These are phyloP conservation scores for Cerrena zonata DNA, from an alignment of 1,284 basidiomycete genomes.

Conservation along the genomic window DNA sequence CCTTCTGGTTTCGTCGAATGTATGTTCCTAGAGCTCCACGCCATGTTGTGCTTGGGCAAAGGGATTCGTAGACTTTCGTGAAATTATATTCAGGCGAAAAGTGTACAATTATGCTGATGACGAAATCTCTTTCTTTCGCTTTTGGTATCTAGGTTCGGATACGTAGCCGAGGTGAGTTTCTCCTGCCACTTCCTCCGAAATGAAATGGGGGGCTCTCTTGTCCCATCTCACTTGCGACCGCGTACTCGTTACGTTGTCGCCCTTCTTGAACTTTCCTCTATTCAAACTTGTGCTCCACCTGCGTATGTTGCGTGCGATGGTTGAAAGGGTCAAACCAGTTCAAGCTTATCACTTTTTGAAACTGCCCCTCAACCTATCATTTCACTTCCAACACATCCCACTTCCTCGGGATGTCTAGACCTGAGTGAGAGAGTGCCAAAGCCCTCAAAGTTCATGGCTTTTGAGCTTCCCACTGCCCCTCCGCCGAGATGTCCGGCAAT, in stretches of 20 bases:
- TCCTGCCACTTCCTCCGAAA: constrained; percentile 7
- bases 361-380: too few species aligned
- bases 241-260: not conserved
- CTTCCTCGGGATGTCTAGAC: too few species aligned
- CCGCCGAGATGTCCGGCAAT: too few species aligned
- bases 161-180: constrained; percentile 53
- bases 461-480: too few species aligned
- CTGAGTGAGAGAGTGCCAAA: too few species aligned
- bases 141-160: constrained; percentile 53
- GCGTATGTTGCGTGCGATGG: too few species aligned
- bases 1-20: not conserved
- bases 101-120: not conserved
- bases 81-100: too few species aligned
- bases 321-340: too few species aligned
- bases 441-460: too few species aligned
- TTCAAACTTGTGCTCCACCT: constrained; percentile 1
- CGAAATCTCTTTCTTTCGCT: not conserved
- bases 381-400: too few species aligned
- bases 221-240: too few species aligned
- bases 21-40: not conserved
- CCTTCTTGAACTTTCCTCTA: constrained; percentile 2
- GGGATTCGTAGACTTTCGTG: not conserved
- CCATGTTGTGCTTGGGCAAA: not conserved
- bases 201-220: not conserved
- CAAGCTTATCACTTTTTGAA: too few species aligned